Percentiles rank a stretch among this genome's conserved stretches.
phyloP scores from a whole-genome alignment of 257 asterid genomes.

The Gentiana straminea region DNA sequence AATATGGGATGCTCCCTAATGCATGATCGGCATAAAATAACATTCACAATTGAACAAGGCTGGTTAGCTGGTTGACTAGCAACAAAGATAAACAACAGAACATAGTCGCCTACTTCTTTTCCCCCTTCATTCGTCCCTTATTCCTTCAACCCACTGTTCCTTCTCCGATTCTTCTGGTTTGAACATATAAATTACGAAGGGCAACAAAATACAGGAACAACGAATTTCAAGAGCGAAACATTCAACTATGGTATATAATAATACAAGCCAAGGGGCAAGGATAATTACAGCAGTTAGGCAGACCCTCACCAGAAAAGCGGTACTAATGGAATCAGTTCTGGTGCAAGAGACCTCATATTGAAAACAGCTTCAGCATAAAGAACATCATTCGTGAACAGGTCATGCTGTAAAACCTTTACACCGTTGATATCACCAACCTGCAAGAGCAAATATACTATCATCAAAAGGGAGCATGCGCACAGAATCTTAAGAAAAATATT shows the following conservation, averaged over 20 bases:
- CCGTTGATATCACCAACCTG: slow-evolving; percentile 84
- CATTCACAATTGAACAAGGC: no score
- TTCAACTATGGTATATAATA: no score
- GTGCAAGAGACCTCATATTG: slow-evolving; percentile 77
- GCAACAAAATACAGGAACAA: not conserved
- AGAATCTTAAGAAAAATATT: slow-evolving; percentile 8
- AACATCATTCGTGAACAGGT: slow-evolving; percentile 95
- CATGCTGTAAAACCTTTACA: slow-evolving; percentile 62
- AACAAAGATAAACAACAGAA: no score
- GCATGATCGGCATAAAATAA: no score
- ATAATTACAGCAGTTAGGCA: not conserved
- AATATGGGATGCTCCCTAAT: no score
- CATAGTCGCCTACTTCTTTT: not conserved
- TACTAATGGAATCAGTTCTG: slow-evolving; percentile 87
- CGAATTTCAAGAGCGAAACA: not conserved
- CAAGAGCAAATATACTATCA: slow-evolving; percentile 16
- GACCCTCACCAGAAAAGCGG: slow-evolving; percentile 92
- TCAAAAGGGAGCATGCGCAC: slow-evolving; percentile 10
- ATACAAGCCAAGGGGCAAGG: no score
- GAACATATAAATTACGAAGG: not conserved
- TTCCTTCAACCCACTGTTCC: not conserved
- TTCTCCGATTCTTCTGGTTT: not conserved
- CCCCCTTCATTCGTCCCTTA: not conserved
- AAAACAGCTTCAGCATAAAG: slow-evolving; percentile 93
- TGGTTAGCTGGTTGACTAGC: no score